phyloP scores from a whole-genome alignment of 768 basidiomycete genomes.

The Mycena albidolilacea region DNA sequence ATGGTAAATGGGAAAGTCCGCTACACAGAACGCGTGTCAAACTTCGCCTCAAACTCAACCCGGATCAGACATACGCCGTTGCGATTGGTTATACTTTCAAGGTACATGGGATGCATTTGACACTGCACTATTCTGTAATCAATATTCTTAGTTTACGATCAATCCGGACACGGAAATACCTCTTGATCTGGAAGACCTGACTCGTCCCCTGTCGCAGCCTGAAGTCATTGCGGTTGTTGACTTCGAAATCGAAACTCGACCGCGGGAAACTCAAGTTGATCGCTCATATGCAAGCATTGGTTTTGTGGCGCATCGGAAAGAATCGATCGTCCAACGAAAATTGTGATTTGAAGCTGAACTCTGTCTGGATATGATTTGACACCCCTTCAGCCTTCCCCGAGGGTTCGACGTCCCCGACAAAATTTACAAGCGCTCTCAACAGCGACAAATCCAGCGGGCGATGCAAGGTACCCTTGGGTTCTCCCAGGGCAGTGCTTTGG shows the following conservation, averaged over 20 bases:
- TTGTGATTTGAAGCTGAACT: too few species aligned
- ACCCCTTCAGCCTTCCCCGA: too few species aligned
- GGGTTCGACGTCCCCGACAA: too few species aligned
- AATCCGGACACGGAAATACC: background rate
- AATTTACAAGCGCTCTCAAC: too few species aligned
- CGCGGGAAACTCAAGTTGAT: constrained; percentile 7
- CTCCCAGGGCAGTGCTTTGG: too few species aligned
- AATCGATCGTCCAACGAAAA: too few species aligned
- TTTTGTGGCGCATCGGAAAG: too few species aligned
- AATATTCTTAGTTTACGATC: background rate
- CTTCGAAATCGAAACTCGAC: constrained; percentile 19
- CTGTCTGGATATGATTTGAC: too few species aligned
- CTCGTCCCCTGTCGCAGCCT: constrained; percentile 8
- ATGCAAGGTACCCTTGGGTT: too few species aligned
- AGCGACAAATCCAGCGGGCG: too few species aligned
- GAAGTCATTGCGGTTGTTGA: constrained; percentile 23
- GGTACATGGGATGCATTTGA: background rate
- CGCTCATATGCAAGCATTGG: too few species aligned
- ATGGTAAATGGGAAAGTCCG: background rate
- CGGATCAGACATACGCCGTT: background rate
- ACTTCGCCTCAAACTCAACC: constrained; percentile 10
- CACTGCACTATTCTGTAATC: too few species aligned
- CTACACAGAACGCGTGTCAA: background rate
- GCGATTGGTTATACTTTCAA: constrained; percentile 7
- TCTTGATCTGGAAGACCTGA: background rate